These are phyloP conservation scores for Phialocephala sp. DNA, from an alignment of 2,329 filamentous ascomycete species.

Conservation along the genomic window DNA sequence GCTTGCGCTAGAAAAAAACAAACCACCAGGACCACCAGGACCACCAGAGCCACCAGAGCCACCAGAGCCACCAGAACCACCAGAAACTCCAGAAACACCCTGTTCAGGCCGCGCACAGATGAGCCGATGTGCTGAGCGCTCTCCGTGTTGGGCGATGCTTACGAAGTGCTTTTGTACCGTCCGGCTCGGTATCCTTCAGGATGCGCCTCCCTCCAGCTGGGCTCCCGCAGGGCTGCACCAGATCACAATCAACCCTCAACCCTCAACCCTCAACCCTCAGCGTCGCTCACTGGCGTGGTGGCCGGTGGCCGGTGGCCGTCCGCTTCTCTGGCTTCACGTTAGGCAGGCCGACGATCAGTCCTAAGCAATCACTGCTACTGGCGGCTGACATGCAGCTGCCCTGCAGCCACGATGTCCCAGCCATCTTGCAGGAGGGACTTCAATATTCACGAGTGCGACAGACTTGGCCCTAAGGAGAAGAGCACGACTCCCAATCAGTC, in stretches of 20 bases:
- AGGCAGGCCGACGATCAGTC: background rate
- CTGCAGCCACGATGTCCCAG: constrained; percentile 1
- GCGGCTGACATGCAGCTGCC: background rate
- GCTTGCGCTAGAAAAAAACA: constrained; percentile 5
- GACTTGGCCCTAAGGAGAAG: background rate
- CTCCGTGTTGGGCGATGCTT: too few relatives aligned
- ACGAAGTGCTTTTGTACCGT: too few relatives aligned
- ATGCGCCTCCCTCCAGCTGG: too few relatives aligned
- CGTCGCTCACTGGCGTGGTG: background rate
- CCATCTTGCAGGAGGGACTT: background rate
- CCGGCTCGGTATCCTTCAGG: too few relatives aligned
- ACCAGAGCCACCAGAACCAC: too few relatives aligned
- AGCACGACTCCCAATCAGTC: background rate
- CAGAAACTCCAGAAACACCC: too few relatives aligned
- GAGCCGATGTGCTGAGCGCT: too few relatives aligned
- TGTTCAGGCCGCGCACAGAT: too few relatives aligned
- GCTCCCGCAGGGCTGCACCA: too few relatives aligned
- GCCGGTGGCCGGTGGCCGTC: background rate
- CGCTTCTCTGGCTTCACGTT: background rate
- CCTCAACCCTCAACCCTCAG: too few relatives aligned
- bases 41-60: too few relatives aligned
- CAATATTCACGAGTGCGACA: background rate
- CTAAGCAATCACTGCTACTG: background rate
- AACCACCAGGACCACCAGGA: background rate
- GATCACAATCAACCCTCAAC: background rate